Percentiles rank a stretch among this genome's conserved stretches.
phyloP scores from a whole-genome alignment of 73 alveolate species.

The Paramecium sonneborni region DNA sequence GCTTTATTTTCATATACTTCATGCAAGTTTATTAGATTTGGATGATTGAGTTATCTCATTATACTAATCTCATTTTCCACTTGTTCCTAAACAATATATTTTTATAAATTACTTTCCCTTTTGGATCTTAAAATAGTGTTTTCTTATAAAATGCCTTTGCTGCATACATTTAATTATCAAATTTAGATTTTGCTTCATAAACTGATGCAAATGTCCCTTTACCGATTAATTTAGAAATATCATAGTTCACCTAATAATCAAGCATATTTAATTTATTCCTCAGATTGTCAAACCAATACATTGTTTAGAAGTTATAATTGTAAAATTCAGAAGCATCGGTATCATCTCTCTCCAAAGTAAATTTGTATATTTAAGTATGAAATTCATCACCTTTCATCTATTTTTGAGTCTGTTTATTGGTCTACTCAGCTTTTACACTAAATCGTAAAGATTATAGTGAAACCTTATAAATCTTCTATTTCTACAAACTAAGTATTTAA shows the following conservation, averaged over 20 bases:
- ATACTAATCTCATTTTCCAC: slow-evolving; percentile 61
- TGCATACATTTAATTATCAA: slow-evolving; percentile 39
- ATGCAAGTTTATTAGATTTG: slow-evolving; percentile 59
- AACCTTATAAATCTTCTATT: not conserved
- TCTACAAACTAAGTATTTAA: not conserved
- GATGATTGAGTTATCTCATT: slow-evolving; percentile 69
- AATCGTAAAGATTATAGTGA: not conserved
- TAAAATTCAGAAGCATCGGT: slow-evolving; percentile 33
- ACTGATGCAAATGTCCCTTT: slow-evolving; percentile 59
- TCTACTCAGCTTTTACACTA: not conserved
- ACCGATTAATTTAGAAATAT: slow-evolving; percentile 36
- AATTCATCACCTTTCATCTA: slow-evolving; percentile 53
- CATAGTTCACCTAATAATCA: slow-evolving; percentile 37
- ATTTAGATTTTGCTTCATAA: slow-evolving; percentile 21
- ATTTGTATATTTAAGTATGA: slow-evolving; percentile 38
- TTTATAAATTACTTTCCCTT: not conserved
- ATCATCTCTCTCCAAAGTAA: slow-evolving; percentile 51
- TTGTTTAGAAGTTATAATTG: slow-evolving; percentile 22
- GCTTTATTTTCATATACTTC: slow-evolving; percentile 63
- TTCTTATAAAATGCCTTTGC: slow-evolving; percentile 51
- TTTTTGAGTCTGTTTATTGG: not conserved
- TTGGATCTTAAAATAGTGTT: slow-evolving; percentile 27
- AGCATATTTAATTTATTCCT: slow-evolving; percentile 29
- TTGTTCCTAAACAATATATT: slow-evolving; percentile 14
- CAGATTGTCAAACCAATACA: slow-evolving; percentile 55